Percentiles rank a stretch among this genome's conserved stretches.
Conservation (phyloP, 2,329 filamentous ascomycete genomes). For the Trichocomaceae sp. region DNA sequence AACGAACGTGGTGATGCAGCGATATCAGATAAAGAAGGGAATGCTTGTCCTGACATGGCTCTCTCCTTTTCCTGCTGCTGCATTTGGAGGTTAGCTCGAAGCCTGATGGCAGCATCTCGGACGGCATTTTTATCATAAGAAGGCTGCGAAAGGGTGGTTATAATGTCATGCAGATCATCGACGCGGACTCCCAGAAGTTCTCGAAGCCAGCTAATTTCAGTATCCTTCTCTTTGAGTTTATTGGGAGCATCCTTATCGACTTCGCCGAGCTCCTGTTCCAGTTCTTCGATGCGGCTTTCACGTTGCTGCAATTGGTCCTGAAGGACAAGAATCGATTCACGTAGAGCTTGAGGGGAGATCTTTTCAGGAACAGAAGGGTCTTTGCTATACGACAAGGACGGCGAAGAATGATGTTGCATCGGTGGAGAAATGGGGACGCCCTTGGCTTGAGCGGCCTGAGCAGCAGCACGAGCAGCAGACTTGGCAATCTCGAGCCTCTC, state of each 20-base stretch:
- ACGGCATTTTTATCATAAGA: slow-evolving; percentile 71
- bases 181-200: slow-evolving; percentile 86
- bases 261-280: slow-evolving; percentile 64
- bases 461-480: slow-evolving; percentile 76
- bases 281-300: slow-evolving; percentile 79
- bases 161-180: slow-evolving; percentile 88
- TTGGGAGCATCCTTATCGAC: slow-evolving; percentile 69
- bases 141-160: slow-evolving; percentile 67
- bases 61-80: slow-evolving; percentile 92
- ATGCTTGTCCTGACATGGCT: slow-evolving; percentile 58
- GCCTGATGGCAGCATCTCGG: slow-evolving; percentile 83
- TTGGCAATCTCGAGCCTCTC: slow-evolving; percentile 88
- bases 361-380: slow-evolving; percentile 62
- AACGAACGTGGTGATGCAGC: slow-evolving; percentile 70
- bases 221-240: slow-evolving; percentile 85
- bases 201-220: slow-evolving; percentile 90
- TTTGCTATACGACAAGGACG: slow-evolving; percentile 41
- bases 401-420: slow-evolving; percentile 39
- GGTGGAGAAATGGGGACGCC: slow-evolving; percentile 32
- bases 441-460: slow-evolving; percentile 62
- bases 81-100: slow-evolving; percentile 95
- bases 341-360: slow-evolving; percentile 87
- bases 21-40: slow-evolving; percentile 71
- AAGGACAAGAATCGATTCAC: slow-evolving; percentile 91
- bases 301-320: slow-evolving; percentile 96